phyloP scores from a whole-genome alignment of 331 rosid species.

The Cucumis variabilis region DNA sequence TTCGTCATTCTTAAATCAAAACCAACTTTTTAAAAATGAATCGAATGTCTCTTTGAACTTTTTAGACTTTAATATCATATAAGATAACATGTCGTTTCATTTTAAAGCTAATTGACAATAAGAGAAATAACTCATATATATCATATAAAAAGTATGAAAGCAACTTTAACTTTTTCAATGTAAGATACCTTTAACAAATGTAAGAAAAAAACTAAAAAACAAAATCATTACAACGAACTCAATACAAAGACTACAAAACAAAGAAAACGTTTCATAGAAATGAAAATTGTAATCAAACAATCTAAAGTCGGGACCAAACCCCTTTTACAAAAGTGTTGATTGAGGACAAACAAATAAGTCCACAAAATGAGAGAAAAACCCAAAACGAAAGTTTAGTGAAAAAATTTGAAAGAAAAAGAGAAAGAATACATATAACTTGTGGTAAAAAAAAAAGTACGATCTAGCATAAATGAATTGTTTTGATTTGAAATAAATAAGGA shows the following conservation, averaged over 20 bases:
- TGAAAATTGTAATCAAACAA: background rate
- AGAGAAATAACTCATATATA: too few relatives aligned
- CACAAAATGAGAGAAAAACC: background rate
- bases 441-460: background rate
- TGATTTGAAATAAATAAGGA: conserved; percentile 24
- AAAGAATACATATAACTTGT: background rate
- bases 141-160: too few relatives aligned
- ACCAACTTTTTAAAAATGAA: too few relatives aligned
- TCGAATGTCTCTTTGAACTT: too few relatives aligned
- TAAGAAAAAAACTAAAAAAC: background rate
- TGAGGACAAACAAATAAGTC: conserved; percentile 26
- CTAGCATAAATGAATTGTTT: conserved; percentile 27
- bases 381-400: background rate
- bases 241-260: background rate
- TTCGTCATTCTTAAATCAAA: too few relatives aligned
- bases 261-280: background rate
- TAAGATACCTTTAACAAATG: background rate
- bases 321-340: background rate
- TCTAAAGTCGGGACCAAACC: background rate
- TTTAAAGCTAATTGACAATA: too few relatives aligned
- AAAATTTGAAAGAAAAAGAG: background rate
- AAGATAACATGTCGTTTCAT: too few relatives aligned
- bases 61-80: too few relatives aligned
- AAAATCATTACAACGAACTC: background rate
- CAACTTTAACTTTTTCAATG: too few relatives aligned